Conservation (phyloP, 768 basidiomycete genomes). For the Leccinum disarticulatum region DNA sequence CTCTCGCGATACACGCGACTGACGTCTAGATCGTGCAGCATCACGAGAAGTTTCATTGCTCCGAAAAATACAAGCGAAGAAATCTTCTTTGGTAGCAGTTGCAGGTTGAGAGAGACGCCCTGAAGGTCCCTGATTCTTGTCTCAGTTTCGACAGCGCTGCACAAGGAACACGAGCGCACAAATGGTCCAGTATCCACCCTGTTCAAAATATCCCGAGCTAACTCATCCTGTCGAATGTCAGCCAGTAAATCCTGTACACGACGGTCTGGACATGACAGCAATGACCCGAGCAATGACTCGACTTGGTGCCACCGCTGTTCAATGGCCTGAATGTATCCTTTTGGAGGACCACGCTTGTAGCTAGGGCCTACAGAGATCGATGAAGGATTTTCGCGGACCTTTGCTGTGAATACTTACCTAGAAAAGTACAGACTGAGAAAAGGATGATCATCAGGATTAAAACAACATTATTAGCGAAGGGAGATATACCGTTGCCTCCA, state of each 20-base stretch:
- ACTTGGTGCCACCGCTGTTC: constrained; percentile 92
- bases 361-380: constrained; percentile 54
- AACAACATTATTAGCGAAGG: neutral
- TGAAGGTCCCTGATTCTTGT: constrained; percentile 56
- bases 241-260: constrained; percentile 60
- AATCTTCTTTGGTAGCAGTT: constrained; percentile 72
- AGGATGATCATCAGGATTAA: constrained; percentile 17
- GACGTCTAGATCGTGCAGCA: constrained; percentile 61
- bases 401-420: constrained; percentile 39
- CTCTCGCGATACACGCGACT: constrained; percentile 76
- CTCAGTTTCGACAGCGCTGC: constrained; percentile 7
- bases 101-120: constrained; percentile 61
- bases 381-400: neutral
- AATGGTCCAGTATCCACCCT: constrained; percentile 82
- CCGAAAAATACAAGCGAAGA: constrained; percentile 70
- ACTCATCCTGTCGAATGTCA: constrained; percentile 67
- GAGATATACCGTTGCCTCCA: constrained; percentile 50
- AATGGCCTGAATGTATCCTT: constrained; percentile 91
- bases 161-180: constrained; percentile 39
- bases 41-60: constrained; percentile 56
- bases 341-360: constrained; percentile 82
- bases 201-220: constrained; percentile 74
- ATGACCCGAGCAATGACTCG: constrained; percentile 82
- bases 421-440: constrained; percentile 60
- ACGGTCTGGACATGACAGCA: constrained; percentile 70